Conservation (phyloP, 805 yeast species). For the Yarrowia osloensis region DNA sequence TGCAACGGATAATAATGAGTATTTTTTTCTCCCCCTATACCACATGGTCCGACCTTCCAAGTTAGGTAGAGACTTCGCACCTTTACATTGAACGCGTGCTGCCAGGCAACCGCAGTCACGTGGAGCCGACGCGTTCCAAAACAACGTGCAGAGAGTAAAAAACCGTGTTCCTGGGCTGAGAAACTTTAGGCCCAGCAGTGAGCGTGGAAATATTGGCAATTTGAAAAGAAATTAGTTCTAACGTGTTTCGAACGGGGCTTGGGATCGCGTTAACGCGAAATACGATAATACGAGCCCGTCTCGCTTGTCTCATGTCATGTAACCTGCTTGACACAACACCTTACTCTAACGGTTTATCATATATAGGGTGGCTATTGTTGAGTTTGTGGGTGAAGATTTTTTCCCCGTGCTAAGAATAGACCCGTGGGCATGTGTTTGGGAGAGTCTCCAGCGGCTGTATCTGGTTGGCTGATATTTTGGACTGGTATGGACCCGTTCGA, state of each 20-base stretch:
- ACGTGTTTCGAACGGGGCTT: neutral
- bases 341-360: neutral
- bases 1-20: too few relatives aligned
- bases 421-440: neutral
- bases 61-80: neutral
- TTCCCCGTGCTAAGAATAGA: neutral
- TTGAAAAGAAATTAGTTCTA: neutral
- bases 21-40: neutral
- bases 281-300: neutral
- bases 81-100: slow-evolving; percentile 5
- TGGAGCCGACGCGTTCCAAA: neutral
- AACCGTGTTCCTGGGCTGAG: neutral
- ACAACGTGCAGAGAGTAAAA: neutral
- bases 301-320: neutral
- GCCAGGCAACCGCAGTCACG: slow-evolving; percentile 9
- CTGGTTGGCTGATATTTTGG: neutral
- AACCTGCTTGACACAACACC: neutral
- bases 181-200: neutral
- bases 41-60: neutral
- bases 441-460: neutral
- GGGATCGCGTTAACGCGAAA: neutral
- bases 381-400: neutral
- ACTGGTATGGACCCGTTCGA: too few relatives aligned
- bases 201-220: neutral
- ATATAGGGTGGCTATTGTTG: neutral